Conservation (phyloP, 208 protist species). For the Trypanosomatidae sp. region DNA sequence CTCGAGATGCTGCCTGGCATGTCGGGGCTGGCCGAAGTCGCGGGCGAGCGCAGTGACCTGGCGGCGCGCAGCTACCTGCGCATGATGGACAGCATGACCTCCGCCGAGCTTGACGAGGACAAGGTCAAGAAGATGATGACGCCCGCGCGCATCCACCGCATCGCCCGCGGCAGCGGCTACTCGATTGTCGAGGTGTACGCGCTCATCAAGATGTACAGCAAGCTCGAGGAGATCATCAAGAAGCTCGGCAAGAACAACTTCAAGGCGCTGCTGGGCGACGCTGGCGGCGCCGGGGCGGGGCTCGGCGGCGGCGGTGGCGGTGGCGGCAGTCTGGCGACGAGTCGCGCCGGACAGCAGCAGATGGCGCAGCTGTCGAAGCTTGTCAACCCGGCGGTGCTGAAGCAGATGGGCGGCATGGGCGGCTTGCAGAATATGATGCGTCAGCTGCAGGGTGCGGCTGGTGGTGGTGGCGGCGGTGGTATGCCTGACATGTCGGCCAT, state of each 20-base stretch:
- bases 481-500: constrained; percentile 39
- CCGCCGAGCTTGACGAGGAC: constrained; percentile 81
- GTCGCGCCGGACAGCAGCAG: constrained; percentile 68
- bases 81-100: constrained; percentile 96
- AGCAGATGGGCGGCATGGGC: constrained; percentile 69
- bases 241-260: constrained; percentile 87
- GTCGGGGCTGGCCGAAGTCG: constrained; percentile 33
- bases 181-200: constrained; percentile 61
- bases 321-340: constrained; percentile 27
- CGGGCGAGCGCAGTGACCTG: constrained; percentile 51
- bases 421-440: constrained; percentile 85
- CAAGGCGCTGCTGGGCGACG: constrained; percentile 77
- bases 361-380: constrained; percentile 78
- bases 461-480: constrained; percentile 12
- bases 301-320: no score
- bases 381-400: constrained; percentile 77
- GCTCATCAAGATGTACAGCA: constrained; percentile 65
- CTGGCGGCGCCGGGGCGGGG: constrained; percentile 24
- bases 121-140: constrained; percentile 89
- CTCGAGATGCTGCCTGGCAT: constrained; percentile 91
- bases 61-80: constrained; percentile 89
- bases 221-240: constrained; percentile 87
- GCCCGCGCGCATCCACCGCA: constrained; percentile 65
- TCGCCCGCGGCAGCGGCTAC: constrained; percentile 76
- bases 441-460: constrained; percentile 39